Conservation (phyloP, 352 stramenopile genomes). For the Pythium utonaiense region DNA sequence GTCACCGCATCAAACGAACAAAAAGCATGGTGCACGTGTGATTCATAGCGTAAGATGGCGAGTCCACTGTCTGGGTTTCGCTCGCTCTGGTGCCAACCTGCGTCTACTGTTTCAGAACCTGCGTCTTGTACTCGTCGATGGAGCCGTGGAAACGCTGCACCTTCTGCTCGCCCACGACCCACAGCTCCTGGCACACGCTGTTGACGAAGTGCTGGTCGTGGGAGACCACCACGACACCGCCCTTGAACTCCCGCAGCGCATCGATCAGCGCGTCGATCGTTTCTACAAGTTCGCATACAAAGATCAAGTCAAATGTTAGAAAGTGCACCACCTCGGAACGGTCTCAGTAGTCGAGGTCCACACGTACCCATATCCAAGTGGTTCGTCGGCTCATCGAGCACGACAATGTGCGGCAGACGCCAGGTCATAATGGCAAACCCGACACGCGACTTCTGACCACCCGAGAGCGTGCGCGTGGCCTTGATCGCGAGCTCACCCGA, state of each 20-base stretch:
- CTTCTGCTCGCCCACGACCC: conserved; percentile 82
- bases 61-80: no score
- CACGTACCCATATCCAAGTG: conserved; percentile 93
- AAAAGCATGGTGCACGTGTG: no score
- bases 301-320: conserved; percentile 1
- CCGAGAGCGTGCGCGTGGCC: conserved; percentile 92
- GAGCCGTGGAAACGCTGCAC: conserved; percentile 69
- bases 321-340: conserved; percentile 13
- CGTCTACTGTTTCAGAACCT: conserved; percentile 44
- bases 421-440: conserved; percentile 96
- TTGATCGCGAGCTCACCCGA: conserved; percentile 94
- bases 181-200: conserved; percentile 93
- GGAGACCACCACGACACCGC: conserved; percentile 95
- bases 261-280: conserved; percentile 58
- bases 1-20: no score
- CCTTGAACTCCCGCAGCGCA: conserved; percentile 96
- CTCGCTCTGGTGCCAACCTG: no score
- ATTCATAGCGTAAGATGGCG: no score
- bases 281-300: conserved; percentile 30
- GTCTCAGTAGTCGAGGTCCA: background rate
- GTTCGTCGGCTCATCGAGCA: conserved; percentile 97
- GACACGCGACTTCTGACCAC: conserved; percentile 93
- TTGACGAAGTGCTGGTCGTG: conserved; percentile 99
- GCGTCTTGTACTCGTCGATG: conserved; percentile 84
- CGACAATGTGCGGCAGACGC: conserved; percentile 93